Evolutionary conservation across 176 grass and related monocot genomes (phyloP).

Genomic region (Alopecurus myosuroides): DNA sequence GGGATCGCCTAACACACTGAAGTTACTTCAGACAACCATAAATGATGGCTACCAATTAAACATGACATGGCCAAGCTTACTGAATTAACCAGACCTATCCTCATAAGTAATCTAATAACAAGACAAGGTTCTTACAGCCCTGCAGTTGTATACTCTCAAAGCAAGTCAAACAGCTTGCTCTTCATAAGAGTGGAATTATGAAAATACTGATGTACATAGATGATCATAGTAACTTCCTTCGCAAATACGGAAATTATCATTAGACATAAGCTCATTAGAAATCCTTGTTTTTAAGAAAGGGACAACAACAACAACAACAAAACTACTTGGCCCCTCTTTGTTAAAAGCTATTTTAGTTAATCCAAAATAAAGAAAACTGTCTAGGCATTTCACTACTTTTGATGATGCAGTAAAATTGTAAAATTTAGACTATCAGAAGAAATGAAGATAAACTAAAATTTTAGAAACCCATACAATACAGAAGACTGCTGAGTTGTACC

Average conservation of each 20-base stretch:
- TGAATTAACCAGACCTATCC: not conserved
- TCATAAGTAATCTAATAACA: not conserved
- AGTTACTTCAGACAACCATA: constrained; percentile 18
- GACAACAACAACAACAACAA: not conserved
- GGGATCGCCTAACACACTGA: not conserved
- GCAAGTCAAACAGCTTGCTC: not conserved
- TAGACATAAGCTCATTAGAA: not conserved
- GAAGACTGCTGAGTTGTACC: constrained; percentile 40
- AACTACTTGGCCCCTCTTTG: not conserved
- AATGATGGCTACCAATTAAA: not conserved
- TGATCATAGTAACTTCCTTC: not conserved
- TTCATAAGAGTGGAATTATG: not conserved
- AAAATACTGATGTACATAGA: not conserved
- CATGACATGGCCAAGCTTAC: not conserved
- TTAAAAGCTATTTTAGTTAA: not conserved
- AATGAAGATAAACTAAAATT: not conserved
- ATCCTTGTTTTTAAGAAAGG: not conserved
- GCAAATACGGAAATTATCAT: not conserved
- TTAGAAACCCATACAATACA: not conserved
- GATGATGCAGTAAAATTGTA: not conserved
- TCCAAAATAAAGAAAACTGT: not conserved
- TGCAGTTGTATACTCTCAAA: not conserved
- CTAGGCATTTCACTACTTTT: not conserved
- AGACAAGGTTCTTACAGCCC: constrained; percentile 4
- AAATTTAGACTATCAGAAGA: not conserved